These are phyloP conservation scores for Karstenula rhodostoma DNA, from an alignment of 2,329 filamentous ascomycete species.

Conservation along the genomic window DNA sequence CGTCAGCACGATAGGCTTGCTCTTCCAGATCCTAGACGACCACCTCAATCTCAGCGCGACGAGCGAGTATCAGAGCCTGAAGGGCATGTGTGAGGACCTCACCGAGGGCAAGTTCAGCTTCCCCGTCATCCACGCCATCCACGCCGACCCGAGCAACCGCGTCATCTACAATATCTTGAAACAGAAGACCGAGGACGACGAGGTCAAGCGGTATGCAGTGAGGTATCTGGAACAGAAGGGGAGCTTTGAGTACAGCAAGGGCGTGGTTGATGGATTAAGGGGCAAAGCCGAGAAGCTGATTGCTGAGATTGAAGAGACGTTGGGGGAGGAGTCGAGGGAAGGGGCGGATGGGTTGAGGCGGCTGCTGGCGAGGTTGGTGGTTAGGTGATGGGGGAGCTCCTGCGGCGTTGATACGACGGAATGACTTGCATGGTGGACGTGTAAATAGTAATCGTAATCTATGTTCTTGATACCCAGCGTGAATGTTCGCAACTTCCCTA, in stretches of 20 bases:
- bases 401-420: neutral
- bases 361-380: conserved; percentile 52
- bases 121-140: conserved; percentile 92
- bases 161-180: conserved; percentile 91
- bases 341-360: conserved; percentile 48
- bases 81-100: conserved; percentile 93
- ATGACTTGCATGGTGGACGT: neutral
- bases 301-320: conserved; percentile 46
- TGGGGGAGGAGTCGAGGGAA: conserved; percentile 49
- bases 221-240: conserved; percentile 89
- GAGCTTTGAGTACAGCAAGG: conserved; percentile 84
- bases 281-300: conserved; percentile 55
- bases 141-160: conserved; percentile 74
- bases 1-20: conserved; percentile 82
- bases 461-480: conserved; percentile 27
- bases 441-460: neutral
- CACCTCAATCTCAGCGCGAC: conserved; percentile 79
- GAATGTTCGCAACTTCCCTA: neutral
- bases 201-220: conserved; percentile 91
- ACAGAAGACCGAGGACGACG: conserved; percentile 84
- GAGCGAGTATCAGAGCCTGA: conserved; percentile 77
- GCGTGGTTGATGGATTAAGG: conserved; percentile 60
- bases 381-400: conserved; percentile 24
- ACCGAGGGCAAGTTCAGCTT: conserved; percentile 98
- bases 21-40: conserved; percentile 93